phyloP scores from a whole-genome alignment of 78 protist species.

The Isochrysis galbana region DNA sequence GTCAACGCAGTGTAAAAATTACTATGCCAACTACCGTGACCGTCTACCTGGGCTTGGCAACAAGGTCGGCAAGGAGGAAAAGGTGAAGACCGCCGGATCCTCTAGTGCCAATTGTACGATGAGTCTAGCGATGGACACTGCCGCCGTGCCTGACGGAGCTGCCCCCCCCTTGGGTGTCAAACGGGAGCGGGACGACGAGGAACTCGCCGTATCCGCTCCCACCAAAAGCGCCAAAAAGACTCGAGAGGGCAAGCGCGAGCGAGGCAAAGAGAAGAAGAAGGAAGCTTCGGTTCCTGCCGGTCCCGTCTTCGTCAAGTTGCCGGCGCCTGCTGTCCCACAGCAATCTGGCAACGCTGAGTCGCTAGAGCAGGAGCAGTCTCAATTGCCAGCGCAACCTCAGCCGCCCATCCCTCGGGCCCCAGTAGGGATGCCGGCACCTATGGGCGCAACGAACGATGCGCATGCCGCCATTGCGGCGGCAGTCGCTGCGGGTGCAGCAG shows the following conservation, averaged over 20 bases:
- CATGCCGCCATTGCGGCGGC: background rate
- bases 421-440: background rate
- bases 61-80: background rate
- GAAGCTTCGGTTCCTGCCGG: background rate
- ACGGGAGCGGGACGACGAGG: background rate
- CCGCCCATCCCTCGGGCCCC: too few relatives aligned
- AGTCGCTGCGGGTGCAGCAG: background rate
- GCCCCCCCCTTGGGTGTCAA: background rate
- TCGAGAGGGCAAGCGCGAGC: background rate
- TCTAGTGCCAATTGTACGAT: too few relatives aligned
- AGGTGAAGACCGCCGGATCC: too few relatives aligned
- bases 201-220: too few relatives aligned
- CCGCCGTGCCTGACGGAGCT: too few relatives aligned
- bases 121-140: too few relatives aligned
- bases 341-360: background rate
- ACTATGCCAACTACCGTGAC: slow-evolving; percentile 16
- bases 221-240: background rate
- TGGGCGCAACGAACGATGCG: background rate
- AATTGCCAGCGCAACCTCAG: background rate
- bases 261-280: background rate
- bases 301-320: background rate
- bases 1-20: background rate
- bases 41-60: background rate
- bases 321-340: background rate
- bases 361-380: background rate